Conservation (phyloP, 2,329 filamentous ascomycete species). For the Teratosphaeria epicoccoides region DNA sequence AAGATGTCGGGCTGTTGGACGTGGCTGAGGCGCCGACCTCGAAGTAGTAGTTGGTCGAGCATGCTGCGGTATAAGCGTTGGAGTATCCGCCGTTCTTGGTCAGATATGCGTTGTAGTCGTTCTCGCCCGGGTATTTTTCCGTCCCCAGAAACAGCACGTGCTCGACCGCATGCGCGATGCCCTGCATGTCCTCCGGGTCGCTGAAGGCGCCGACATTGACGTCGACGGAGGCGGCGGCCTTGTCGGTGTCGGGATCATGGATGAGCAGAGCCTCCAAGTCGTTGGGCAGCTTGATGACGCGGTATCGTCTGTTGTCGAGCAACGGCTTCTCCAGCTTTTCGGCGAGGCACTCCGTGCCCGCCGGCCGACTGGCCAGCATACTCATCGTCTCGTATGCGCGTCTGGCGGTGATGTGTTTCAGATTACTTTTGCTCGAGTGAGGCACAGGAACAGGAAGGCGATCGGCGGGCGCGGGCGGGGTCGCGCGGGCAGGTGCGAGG, state of each 20-base stretch:
- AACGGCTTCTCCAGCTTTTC: conserved; percentile 71
- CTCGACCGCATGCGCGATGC: conserved; percentile 92
- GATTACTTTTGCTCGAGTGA: background rate
- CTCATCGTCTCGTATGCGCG: background rate
- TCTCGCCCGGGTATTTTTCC: conserved; percentile 92
- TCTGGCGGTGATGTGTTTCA: background rate
- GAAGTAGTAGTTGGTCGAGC: conserved; percentile 96
- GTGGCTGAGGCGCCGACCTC: conserved; percentile 74
- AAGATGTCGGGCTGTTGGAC: conserved; percentile 39
- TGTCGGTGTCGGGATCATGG: conserved; percentile 90
- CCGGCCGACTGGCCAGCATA: background rate
- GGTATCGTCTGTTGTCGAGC: conserved; percentile 76
- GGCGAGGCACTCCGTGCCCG: conserved; percentile 32
- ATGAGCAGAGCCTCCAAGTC: conserved; percentile 84
- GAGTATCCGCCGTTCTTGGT: conserved; percentile 81
- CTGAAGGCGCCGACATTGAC: conserved; percentile 95
- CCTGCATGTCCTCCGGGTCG: conserved; percentile 80
- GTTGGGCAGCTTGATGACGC: conserved; percentile 76
- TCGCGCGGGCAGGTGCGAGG: background rate
- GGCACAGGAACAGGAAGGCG: background rate
- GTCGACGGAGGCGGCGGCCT: conserved; percentile 89
- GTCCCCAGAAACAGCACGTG: conserved; percentile 98
- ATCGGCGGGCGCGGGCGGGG: background rate
- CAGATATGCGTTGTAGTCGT: conserved; percentile 90
- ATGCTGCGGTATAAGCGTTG: conserved; percentile 88